Evolutionary conservation across 768 basidiomycete genomes (phyloP).

Genomic region (Boletus reticuloceps): DNA sequence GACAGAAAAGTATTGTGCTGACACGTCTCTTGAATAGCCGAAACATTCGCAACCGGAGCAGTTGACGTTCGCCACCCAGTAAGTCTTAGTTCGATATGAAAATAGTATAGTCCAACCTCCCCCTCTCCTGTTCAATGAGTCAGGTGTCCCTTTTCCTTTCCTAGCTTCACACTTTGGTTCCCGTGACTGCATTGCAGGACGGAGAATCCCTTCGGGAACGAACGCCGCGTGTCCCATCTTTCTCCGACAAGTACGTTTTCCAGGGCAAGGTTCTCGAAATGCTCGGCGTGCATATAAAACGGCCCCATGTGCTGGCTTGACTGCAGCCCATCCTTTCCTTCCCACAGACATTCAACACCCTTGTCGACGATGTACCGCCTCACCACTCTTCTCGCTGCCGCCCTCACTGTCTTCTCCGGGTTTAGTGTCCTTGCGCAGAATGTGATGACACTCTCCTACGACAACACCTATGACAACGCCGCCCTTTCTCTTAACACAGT

Average conservation of each 20-base stretch:
- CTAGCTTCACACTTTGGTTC: background rate
- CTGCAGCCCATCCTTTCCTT: background rate
- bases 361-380: conserved; percentile 26
- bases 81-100: background rate
- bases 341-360: background rate
- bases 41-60: background rate
- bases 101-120: background rate
- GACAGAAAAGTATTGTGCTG: background rate
- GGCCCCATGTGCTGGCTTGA: background rate
- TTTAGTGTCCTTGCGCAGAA: conserved; percentile 21
- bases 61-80: background rate
- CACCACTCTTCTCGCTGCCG: conserved; percentile 10
- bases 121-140: background rate
- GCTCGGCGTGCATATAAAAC: conserved; percentile 19
- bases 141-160: background rate
- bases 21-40: background rate
- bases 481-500: conserved; percentile 27
- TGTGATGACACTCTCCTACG: conserved; percentile 33
- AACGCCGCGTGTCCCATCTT: background rate
- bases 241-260: background rate
- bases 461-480: conserved; percentile 35
- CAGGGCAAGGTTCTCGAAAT: background rate
- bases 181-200: background rate
- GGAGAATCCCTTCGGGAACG: background rate
- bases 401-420: conserved; percentile 12